Percentiles rank a stretch among this genome's conserved stretches.
These are phyloP conservation scores for Striga hermonthica DNA, from an alignment of 305 asterid species.

Conservation along the genomic window DNA sequence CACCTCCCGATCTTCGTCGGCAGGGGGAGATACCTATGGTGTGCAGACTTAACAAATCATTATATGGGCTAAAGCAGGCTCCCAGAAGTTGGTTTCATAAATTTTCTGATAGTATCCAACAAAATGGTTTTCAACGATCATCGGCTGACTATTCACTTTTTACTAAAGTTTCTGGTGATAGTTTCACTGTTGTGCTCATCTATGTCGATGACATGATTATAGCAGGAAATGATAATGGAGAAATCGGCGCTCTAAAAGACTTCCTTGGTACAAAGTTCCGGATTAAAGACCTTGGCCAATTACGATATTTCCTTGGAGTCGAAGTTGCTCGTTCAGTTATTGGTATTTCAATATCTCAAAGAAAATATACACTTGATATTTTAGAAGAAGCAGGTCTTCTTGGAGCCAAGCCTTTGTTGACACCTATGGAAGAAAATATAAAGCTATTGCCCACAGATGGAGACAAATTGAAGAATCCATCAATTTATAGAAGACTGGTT, in stretches of 20 bases:
- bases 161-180: not conserved
- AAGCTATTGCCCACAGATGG: conserved; percentile 3
- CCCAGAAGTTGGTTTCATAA: not conserved
- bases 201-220: conserved; percentile 1
- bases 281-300: not conserved
- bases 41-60: not conserved
- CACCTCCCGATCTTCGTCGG: not conserved
- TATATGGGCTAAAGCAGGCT: not conserved
- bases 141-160: not conserved
- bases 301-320: not conserved
- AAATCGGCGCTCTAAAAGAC: not conserved
- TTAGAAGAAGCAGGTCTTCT: not conserved
- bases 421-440: conserved; percentile 15
- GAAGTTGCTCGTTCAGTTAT: not conserved
- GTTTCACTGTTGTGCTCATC: not conserved
- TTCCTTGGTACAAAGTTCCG: not conserved
- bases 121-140: not conserved
- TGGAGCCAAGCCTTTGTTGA: not conserved
- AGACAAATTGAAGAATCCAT: no score
- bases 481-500: not conserved
- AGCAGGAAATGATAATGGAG: not conserved
- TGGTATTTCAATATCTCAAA: not conserved
- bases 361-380: conserved; percentile 1
- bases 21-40: not conserved
- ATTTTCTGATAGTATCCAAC: not conserved